Percentiles rank a stretch among this genome's conserved stretches.
phyloP scores from a whole-genome alignment of 1,139 yeast genomes.

The Saccharomycopsis hybrid region DNA sequence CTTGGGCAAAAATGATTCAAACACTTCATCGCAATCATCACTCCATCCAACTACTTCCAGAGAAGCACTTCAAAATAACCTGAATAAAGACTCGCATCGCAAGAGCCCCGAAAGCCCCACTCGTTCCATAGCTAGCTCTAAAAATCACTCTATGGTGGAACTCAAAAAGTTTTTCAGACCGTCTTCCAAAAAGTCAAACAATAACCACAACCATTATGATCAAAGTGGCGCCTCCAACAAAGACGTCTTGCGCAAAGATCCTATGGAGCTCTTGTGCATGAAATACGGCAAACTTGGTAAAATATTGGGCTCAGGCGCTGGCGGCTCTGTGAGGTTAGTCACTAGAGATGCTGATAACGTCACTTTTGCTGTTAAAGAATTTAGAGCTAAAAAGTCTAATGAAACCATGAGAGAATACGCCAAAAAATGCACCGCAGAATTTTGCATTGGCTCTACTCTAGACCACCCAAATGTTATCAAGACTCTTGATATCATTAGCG shows the following conservation, averaged over 20 bases:
- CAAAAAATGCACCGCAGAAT: conserved; percentile 61
- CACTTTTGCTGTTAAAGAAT: conserved; percentile 64
- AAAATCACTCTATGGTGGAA: conserved; percentile 15
- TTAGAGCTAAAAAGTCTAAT: conserved; percentile 45
- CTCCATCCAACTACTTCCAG: conserved; percentile 4
- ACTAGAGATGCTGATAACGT: conserved; percentile 42
- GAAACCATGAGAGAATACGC: conserved; percentile 53
- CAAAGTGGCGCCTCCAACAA: background rate
- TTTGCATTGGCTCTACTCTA: conserved; percentile 53
- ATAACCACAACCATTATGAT: background rate
- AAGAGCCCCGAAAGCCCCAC: no score
- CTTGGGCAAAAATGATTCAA: conserved; percentile 8
- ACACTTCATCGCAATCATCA: conserved; percentile 4
- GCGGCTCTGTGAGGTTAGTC: conserved; percentile 65
- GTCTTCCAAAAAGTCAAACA: conserved; percentile 7
- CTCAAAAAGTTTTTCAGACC: conserved; percentile 21
- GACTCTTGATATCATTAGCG: conserved; percentile 57
- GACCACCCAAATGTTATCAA: conserved; percentile 58
- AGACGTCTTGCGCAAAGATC: conserved; percentile 20
- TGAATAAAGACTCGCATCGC: no score
- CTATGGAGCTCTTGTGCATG: conserved; percentile 8
- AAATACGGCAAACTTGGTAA: conserved; percentile 61
- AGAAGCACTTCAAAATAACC: background rate
- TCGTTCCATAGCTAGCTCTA: no score
- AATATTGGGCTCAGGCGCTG: conserved; percentile 67